Base-by-base conservation (phyloP, 2,329 filamentous ascomycete genomes). In the Bertia moriformis region DNA sequence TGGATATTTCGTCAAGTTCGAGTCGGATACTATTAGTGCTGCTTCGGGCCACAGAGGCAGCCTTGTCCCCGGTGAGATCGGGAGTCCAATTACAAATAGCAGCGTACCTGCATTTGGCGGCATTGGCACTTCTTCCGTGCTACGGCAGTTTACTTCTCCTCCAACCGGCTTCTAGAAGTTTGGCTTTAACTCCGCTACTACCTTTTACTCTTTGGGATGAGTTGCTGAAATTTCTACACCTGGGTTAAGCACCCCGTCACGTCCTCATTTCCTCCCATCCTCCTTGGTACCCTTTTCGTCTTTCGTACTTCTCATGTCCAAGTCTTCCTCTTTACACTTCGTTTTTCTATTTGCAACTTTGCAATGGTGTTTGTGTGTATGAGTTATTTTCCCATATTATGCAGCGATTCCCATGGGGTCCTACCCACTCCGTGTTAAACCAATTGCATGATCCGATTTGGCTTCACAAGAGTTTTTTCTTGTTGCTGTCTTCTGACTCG, bases 21-120 rank as follows among this genome's bases (percentile, higher is more conserved):
- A 79, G 41, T 63, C 70, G 13, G 69, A 73, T 47, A 59, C 55
- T 40, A 62, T 58, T 42, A 62, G 60, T 43, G 58, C 55, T 57
- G 38, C 61, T 55, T 43, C 58, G 44, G 52, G 57, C 46, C 52
- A 62, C 48, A 54, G 62, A 66, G 45, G 58, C 61, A 4, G 58
- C 73, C 1, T 70, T 36, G 68, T 69, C 4, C 77, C 78, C 2
- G 77, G 79, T 20, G 75, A 84, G 54, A 82, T 84, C 43, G 76
- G 78, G 33, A 84, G 79, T 15, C 32, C 32, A 17, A 18, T 35
- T 17, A 7, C 32, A 7, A 17, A 15, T 7, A 35, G 15, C 15
- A 35, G 32, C 15, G 7, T 12, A 7, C 32, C 32, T 14, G 32
- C 32, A 7, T 35, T 35, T 35, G 32, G 32, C 32, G 32, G 32